These are phyloP conservation scores for Venturia nashicola DNA, from an alignment of 2,329 filamentous ascomycete genomes.

Conservation along the genomic window DNA sequence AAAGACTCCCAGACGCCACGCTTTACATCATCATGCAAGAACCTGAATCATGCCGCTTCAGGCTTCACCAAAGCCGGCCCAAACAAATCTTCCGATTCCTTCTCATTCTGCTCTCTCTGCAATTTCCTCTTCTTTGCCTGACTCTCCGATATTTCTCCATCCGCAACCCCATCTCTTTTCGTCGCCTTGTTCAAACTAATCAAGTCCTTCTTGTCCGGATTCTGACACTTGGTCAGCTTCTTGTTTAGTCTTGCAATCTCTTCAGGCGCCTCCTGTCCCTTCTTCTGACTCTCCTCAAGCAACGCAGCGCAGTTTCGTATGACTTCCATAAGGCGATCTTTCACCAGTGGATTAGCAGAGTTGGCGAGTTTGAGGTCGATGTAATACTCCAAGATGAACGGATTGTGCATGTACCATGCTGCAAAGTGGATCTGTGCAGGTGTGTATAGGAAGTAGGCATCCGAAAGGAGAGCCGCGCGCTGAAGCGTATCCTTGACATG, in stretches of 20 bases:
- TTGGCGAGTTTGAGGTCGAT: constrained; percentile 29
- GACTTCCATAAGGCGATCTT: constrained; percentile 24
- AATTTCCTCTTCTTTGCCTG: constrained; percentile 33
- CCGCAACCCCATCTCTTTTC: constrained; percentile 29
- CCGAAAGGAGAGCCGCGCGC: constrained; percentile 71
- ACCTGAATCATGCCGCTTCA: neutral
- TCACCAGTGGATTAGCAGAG: constrained; percentile 12
- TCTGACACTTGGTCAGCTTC: constrained; percentile 61
- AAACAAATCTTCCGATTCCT: constrained; percentile 33
- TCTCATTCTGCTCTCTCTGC: constrained; percentile 30
- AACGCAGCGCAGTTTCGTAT: constrained; percentile 28
- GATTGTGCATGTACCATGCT: constrained; percentile 64
- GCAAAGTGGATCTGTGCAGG: constrained; percentile 90
- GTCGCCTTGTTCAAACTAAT: constrained; percentile 55
- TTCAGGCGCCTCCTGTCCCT: constrained; percentile 18
- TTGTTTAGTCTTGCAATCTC: constrained; percentile 45
- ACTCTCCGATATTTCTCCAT: constrained; percentile 26
- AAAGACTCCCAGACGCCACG: neutral
- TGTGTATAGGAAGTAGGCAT: constrained; percentile 94
- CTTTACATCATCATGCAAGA: neutral
- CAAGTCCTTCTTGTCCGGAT: constrained; percentile 62
- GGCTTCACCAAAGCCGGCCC: constrained; percentile 20
- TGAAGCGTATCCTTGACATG: constrained; percentile 45
- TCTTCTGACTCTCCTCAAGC: constrained; percentile 16
- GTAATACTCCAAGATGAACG: constrained; percentile 41